phyloP scores from a whole-genome alignment of 108 stramenopile species.

The Fragilaria radians region DNA sequence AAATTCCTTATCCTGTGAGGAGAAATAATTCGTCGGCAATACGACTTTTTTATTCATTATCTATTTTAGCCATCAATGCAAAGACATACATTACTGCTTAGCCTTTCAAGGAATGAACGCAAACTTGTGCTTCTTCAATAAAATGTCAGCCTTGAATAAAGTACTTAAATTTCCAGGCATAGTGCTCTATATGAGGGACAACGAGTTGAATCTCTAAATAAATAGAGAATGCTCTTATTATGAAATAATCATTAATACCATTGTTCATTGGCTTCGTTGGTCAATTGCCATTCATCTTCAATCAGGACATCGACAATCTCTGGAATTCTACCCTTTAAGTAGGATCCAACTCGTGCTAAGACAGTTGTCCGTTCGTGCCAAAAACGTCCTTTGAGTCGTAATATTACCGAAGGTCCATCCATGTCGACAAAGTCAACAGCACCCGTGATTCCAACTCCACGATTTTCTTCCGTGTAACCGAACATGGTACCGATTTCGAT shows the following conservation, averaged over 20 bases:
- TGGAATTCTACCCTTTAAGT: slow-evolving; percentile 67
- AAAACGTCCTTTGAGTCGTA: slow-evolving; percentile 77
- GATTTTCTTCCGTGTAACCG: slow-evolving; percentile 88
- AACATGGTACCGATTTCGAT: slow-evolving; percentile 85
- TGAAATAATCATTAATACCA: not conserved
- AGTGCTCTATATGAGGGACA: too few species aligned
- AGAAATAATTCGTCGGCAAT: too few species aligned
- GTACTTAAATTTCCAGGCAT: too few species aligned
- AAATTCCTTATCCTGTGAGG: too few species aligned
- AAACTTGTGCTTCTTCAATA: too few species aligned
- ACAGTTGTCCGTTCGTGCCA: slow-evolving; percentile 91
- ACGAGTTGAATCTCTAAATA: too few species aligned
- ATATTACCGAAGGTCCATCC: slow-evolving; percentile 81
- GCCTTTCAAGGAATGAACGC: too few species aligned
- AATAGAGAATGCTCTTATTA: too few species aligned
- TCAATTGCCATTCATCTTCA: slow-evolving; percentile 73
- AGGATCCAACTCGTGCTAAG: slow-evolving; percentile 59
- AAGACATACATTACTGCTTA: too few species aligned
- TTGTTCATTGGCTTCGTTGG: slow-evolving; percentile 72
- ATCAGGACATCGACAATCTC: slow-evolving; percentile 81
- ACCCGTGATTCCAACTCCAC: slow-evolving; percentile 92
- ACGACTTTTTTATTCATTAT: too few species aligned
- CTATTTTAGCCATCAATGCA: too few species aligned
- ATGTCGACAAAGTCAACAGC: slow-evolving; percentile 90
- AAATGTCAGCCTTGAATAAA: too few species aligned